Evolutionary conservation across 352 stramenopile genomes (phyloP).

Genomic region (Phytophthora boehmeriae): DNA sequence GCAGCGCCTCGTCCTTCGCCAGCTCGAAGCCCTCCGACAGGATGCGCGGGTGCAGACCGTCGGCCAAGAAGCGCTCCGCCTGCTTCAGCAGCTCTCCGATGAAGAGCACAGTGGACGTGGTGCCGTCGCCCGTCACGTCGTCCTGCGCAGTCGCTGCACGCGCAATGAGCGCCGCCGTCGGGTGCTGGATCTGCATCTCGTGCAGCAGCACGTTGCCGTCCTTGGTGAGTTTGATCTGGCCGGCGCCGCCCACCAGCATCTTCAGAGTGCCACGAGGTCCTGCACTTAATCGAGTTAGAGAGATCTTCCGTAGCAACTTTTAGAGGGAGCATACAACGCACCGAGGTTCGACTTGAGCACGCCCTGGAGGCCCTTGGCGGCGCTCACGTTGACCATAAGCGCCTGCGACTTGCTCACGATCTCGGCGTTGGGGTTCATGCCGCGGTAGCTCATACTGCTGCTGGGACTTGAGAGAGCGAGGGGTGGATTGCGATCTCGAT

Average conservation of each 20-base stretch:
- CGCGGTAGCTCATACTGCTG: conserved; percentile 67
- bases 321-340: conserved; percentile 35
- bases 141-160: conserved; percentile 98
- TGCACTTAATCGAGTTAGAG: conserved; percentile 22
- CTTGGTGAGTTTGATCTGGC: conserved; percentile 99
- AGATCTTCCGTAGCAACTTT: conserved; percentile 7
- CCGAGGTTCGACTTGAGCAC: conserved; percentile 94
- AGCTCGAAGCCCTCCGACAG: conserved; percentile 98
- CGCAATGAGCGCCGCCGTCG: conserved; percentile 98
- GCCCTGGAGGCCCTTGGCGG: conserved; percentile 96
- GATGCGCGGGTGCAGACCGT: conserved; percentile 97
- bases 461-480: conserved; percentile 14
- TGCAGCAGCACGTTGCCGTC: conserved; percentile 99
- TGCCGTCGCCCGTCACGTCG: conserved; percentile 96
- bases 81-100: conserved; percentile 99
- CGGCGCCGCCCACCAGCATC: conserved; percentile 99
- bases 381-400: conserved; percentile 97
- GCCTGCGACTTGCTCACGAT: conserved; percentile 96
- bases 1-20: conserved; percentile 93
- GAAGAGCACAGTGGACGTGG: conserved; percentile 98
- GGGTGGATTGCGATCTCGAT: conserved; percentile 43
- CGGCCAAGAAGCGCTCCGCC: conserved; percentile 95
- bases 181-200: conserved; percentile 99
- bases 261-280: conserved; percentile 99
- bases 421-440: conserved; percentile 96